Evolutionary conservation across 306 rosid species (phyloP).

Genomic region (Oxytropis ochrocephala): DNA sequence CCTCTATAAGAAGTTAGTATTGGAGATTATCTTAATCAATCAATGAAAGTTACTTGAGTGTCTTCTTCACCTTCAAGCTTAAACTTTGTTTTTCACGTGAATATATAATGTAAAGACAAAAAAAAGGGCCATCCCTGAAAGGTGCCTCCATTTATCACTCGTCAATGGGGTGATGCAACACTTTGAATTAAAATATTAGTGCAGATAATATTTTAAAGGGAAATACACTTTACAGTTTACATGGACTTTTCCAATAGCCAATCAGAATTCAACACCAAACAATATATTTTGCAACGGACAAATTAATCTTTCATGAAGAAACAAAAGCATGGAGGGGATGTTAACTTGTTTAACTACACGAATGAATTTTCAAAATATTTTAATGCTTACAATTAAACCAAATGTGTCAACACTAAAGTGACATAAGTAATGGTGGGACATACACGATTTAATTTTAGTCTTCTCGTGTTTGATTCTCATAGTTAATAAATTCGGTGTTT

Average conservation of each 20-base stretch:
- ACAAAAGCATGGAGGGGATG: neutral
- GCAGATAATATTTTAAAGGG: constrained; percentile 18
- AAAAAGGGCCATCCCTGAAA: constrained; percentile 22
- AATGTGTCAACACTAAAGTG: constrained; percentile 45
- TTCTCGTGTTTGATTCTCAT: too few relatives aligned
- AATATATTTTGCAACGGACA: constrained; percentile 35
- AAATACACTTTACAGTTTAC: constrained; percentile 17
- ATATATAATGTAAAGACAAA: constrained; percentile 36
- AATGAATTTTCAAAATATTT: constrained; percentile 15
- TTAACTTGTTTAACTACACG: neutral
- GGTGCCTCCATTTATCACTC: constrained; percentile 31
- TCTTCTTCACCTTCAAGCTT: constrained; percentile 1
- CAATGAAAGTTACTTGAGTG: neutral
- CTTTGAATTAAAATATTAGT: constrained; percentile 29
- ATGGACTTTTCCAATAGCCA: constrained; percentile 31
- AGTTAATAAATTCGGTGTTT: too few relatives aligned
- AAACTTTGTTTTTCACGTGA: constrained; percentile 41
- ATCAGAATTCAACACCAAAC: constrained; percentile 37
- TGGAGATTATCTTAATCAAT: neutral
- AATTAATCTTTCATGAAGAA: constrained; percentile 26
- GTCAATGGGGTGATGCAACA: constrained; percentile 45
- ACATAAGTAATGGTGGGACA: too few relatives aligned
- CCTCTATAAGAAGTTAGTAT: too few relatives aligned
- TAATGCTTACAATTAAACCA: constrained; percentile 2
- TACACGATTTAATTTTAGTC: too few relatives aligned